Conservation (phyloP, 2,329 filamentous ascomycete genomes). For the Diaporthe citri region DNA sequence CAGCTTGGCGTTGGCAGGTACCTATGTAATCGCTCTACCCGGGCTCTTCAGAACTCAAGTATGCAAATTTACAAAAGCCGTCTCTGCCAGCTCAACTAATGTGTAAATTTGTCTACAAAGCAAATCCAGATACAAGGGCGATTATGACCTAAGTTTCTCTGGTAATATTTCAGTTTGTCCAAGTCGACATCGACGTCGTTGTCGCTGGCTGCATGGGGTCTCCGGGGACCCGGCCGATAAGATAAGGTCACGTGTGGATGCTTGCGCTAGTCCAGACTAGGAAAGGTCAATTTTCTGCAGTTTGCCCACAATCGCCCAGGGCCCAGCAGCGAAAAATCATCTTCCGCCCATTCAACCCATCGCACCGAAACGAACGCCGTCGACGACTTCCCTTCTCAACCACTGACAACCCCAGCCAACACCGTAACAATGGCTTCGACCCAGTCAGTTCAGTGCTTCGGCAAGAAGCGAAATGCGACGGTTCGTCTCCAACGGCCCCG, state of each 20-base stretch:
- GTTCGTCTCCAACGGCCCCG: conserved; percentile 47
- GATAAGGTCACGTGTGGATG: conserved; percentile 38
- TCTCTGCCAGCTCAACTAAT: background rate
- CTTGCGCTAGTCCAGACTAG: background rate
- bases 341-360: conserved; percentile 28
- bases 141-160: background rate
- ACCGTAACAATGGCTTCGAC: conserved; percentile 78
- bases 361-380: conserved; percentile 24
- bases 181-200: conserved; percentile 2
- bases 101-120: background rate
- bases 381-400: conserved; percentile 34
- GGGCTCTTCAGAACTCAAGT: background rate
- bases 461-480: conserved; percentile 95
- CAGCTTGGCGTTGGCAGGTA: background rate
- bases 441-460: conserved; percentile 96
- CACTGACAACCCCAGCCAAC: conserved; percentile 36
- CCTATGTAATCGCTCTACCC: background rate
- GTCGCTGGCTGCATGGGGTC: background rate
- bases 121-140: background rate
- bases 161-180: background rate
- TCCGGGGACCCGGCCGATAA: background rate
- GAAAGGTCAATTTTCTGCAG: background rate
- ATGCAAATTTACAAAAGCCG: background rate
- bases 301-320: conserved; percentile 36
- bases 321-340: conserved; percentile 36